Base-by-base conservation (phyloP, 495 filamentous ascomycete genomes). In the Cercophora scortea region DNA sequence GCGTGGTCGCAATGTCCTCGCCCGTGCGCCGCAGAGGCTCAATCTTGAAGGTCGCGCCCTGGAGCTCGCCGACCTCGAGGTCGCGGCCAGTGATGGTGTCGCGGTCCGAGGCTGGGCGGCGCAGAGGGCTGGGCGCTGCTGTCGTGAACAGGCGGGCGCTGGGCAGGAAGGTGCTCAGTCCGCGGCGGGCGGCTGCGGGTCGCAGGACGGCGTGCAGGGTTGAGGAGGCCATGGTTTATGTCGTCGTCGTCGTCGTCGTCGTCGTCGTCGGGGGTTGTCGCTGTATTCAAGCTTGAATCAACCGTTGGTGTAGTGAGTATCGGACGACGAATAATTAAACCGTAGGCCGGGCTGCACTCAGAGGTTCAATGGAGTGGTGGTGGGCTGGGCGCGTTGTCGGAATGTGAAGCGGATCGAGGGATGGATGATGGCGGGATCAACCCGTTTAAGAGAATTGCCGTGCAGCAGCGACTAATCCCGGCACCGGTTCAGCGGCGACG, bases 1-100 rank as follows among this genome's bases (percentile, higher is more conserved):
- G 80, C 81, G 85, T 94, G 15, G 90, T 97, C 41, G 76, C 73
- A 5, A 74, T 71, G 72, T 92, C 87, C 69, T 98, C 93, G 46
- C 88, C 89, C 6, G 71, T 75, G 40, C 93, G 76, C 50, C 86
- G 78, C 51, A 96, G 67, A 4, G 93, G 94, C 78, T 96, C 89
- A 61, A 98, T 82, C 62, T 83, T 87, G 72, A 97, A 95, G 32
- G 79, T 83, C 42, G 83, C 90, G 58, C 90, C 89, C 56, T 93
- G 82, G 68, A 97, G 84, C 74, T 96, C 91, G 52, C 93, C 93
- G 52, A 97, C 90, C 4, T 72, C 87, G 46, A 97, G 78, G 52
- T 96, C 93, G 42, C 35, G 32, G 42, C 25, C 44, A 9, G 13
- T 36, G 7, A 53, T 50, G 40, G 7, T 45, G 44, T n/a, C 41